Evolutionary conservation across 2,329 filamentous ascomycete genomes (phyloP).

Genomic region (Capronia americana): DNA sequence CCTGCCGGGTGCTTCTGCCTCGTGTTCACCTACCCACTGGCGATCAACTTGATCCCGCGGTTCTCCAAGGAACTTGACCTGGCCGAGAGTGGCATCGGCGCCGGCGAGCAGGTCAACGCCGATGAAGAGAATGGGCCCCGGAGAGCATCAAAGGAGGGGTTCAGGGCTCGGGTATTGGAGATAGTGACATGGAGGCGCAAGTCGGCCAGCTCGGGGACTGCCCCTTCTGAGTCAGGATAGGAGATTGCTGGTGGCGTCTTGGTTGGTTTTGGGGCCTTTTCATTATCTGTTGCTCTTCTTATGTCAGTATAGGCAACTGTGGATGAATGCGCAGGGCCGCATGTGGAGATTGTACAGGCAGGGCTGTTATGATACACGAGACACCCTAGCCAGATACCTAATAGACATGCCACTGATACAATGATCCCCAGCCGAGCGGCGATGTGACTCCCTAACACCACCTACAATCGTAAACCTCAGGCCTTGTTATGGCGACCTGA

Average conservation of each 20-base stretch:
- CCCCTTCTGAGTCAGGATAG: background rate
- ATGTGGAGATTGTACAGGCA: background rate
- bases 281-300: background rate
- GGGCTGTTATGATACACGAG: background rate
- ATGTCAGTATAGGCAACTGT: background rate
- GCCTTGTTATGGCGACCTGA: slow-evolving; percentile 29
- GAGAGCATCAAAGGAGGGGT: slow-evolving; percentile 6
- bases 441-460: background rate
- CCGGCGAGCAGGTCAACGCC: background rate
- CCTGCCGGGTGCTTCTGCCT: slow-evolving; percentile 33
- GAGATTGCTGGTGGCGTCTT: background rate
- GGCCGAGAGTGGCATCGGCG: slow-evolving; percentile 23
- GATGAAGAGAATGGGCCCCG: slow-evolving; percentile 20
- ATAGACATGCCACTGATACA: background rate
- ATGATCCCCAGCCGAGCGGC: background rate
- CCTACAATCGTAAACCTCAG: slow-evolving; percentile 1
- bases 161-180: slow-evolving; percentile 3
- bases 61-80: slow-evolving; percentile 33
- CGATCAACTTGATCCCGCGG: slow-evolving; percentile 34
- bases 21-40: slow-evolving; percentile 35
- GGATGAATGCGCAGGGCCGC: background rate
- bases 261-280: background rate
- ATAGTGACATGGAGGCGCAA: slow-evolving; percentile 6
- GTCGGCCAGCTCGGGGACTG: slow-evolving; percentile 7
- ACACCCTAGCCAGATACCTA: background rate